Evolutionary conservation across 441 rosid species (phyloP).

Genomic region (Metrosideros polymorpha): DNA sequence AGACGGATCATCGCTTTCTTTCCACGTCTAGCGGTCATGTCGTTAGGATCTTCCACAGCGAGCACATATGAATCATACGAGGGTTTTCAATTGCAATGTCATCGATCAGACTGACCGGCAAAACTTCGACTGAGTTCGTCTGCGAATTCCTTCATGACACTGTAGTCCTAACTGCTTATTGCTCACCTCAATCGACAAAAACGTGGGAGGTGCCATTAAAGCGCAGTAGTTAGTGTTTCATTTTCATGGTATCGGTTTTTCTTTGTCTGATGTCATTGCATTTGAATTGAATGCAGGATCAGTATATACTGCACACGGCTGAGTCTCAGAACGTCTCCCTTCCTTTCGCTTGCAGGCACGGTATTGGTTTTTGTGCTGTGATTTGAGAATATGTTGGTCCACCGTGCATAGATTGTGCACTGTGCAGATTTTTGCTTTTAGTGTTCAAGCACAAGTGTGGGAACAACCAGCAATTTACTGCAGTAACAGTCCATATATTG

Average conservation of each 20-base stretch:
- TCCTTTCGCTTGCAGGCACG: constrained; percentile 96
- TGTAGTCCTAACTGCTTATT: neutral
- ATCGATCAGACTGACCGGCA: neutral
- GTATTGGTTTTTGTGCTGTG: constrained; percentile 63
- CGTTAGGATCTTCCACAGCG: neutral
- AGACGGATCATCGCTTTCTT: neutral
- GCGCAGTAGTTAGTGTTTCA: neutral
- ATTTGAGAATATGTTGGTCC: neutral
- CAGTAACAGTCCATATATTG: neutral
- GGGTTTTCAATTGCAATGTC: neutral
- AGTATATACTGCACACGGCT: constrained; percentile 84
- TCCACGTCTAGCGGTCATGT: neutral
- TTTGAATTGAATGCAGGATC: constrained; percentile 52
- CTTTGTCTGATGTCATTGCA: neutral
- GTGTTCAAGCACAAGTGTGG: neutral
- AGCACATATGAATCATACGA: neutral
- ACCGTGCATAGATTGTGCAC: neutral
- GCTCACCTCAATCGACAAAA: neutral
- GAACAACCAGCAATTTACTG: neutral
- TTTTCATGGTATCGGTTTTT: neutral
- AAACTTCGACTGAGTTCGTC: neutral
- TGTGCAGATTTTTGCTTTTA: neutral
- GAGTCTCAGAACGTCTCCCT: constrained; percentile 72
- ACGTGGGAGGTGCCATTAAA: neutral
- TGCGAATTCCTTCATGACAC: neutral